Evolutionary conservation across 169 alveolate species (phyloP).

Genomic region (Eimeria praecox): DNA sequence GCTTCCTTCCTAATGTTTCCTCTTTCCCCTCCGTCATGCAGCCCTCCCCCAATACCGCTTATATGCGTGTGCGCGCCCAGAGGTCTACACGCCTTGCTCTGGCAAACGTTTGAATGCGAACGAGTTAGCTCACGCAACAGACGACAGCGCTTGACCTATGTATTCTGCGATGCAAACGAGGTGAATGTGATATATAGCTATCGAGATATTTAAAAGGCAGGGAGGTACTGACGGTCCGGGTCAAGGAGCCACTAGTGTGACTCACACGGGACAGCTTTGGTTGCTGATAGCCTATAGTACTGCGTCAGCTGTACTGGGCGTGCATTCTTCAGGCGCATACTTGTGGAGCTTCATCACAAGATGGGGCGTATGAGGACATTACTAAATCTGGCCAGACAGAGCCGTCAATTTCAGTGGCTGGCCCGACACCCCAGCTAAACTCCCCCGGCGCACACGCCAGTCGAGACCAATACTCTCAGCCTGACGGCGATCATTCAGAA

Average conservation of each 20-base stretch:
- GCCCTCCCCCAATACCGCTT: slow-evolving; percentile 76
- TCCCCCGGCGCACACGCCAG: neutral
- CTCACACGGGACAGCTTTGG: neutral
- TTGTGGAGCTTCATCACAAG: neutral
- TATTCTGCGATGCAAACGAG: slow-evolving; percentile 68
- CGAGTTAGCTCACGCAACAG: slow-evolving; percentile 50
- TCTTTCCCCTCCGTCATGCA: slow-evolving; percentile 78
- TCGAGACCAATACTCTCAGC: slow-evolving; percentile 1
- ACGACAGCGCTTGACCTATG: slow-evolving; percentile 74
- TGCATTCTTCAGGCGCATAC: neutral
- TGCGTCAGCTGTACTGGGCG: neutral
- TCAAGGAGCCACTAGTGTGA: neutral
- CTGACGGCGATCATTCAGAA: neutral
- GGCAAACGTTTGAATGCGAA: slow-evolving; percentile 66
- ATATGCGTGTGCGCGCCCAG: slow-evolving; percentile 72
- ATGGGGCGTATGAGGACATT: slow-evolving; percentile 26
- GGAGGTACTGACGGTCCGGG: neutral
- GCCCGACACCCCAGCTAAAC: neutral
- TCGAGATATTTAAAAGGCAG: neutral
- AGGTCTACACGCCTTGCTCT: slow-evolving; percentile 70
- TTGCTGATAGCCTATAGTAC: neutral
- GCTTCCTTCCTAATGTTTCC: slow-evolving; percentile 65
- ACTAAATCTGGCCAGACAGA: slow-evolving; percentile 2
- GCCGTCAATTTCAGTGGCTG: slow-evolving; percentile 18
- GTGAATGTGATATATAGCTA: neutral